Percentiles rank a stretch among this genome's conserved stretches.
Conservation (phyloP, 208 protist species). For the Trichomonas gallinae region DNA sequence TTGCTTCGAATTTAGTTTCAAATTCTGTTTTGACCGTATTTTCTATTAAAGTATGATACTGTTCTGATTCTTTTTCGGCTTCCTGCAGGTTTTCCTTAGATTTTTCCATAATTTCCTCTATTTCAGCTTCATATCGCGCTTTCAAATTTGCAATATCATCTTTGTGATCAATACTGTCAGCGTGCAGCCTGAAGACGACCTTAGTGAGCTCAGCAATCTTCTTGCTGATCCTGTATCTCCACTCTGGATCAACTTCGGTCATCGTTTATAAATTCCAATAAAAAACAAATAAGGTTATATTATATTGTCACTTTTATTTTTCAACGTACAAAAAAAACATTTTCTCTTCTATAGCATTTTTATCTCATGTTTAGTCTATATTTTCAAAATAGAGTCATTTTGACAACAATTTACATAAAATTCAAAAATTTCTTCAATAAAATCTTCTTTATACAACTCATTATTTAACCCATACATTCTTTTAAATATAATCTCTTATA, state of each 20-base stretch:
- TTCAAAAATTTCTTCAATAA: too few species aligned
- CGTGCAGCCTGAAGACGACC: neutral
- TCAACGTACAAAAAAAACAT: too few species aligned
- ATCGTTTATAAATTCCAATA: neutral
- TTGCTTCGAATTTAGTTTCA: constrained; percentile 10
- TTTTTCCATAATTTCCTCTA: neutral
- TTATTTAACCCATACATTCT: too few species aligned
- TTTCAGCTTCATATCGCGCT: neutral
- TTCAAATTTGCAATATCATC: neutral
- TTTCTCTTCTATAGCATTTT: too few species aligned
- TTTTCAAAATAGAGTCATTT: too few species aligned
- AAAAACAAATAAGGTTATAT: too few species aligned
- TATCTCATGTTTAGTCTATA: too few species aligned
- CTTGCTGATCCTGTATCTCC: neutral
- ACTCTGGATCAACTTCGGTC: neutral
- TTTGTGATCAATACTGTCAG: neutral
- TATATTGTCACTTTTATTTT: too few species aligned
- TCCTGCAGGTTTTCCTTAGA: neutral
- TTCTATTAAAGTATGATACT: neutral
- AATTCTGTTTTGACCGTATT: neutral
- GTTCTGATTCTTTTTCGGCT: neutral
- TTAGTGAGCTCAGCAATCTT: constrained; percentile 6
- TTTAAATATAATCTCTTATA: too few species aligned
- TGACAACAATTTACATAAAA: too few species aligned
- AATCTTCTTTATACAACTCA: too few species aligned